Base-by-base conservation (phyloP, 495 filamentous ascomycete genomes). In the Cairneyella variabilis region DNA sequence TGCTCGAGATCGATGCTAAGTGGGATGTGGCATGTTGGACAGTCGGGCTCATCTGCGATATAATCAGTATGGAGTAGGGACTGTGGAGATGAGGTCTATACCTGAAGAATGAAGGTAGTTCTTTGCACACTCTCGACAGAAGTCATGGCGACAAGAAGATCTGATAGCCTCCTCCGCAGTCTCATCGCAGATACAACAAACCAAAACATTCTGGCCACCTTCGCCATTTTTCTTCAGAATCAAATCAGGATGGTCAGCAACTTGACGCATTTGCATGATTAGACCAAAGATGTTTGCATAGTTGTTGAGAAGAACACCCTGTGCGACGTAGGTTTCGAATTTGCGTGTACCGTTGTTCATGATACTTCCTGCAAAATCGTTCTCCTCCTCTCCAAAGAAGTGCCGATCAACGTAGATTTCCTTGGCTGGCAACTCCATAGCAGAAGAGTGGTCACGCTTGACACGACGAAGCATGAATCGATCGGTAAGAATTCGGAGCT, bases 251-350 rank as follows among this genome's bases (percentile, higher is more conserved):
- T 98, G 93, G 61, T 98, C 90, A 0, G 92, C 89, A 7, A 91
- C 86, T 73, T 97, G 93, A 25, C 92, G 88, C 91, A 97, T 97
- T 67, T 95, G 88, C 86, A 95, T 95, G 63, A 96, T 95, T 36
- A 96, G 77, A 41, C 90, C 90, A 51, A 86, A 86, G 39, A 86
- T 86, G 48, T 90, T 90, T 71, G 92, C 91, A 61, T 97, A 97
- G 62, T 97, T 98, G 72, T 97, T 96, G 51, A 97, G 78, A 68
- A 97, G 82, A 4, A 97, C 93, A 68, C 92, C 93, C 38, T 86
- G 88, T 42, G 89, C 88, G 17, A 97, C 93, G 61, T 97, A 98
- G 0, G 89, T 96, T 56, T 97, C 88, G 56, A 97, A 98, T 54
- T 90, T 83, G 34, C 93, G 82, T 30, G 83, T 81, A 9, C 85